Evolutionary conservation across 179 eudicot species (phyloP), one percentile per base, ranked within the genome.

Genomic region (Heliamphora pulchella): DNA sequence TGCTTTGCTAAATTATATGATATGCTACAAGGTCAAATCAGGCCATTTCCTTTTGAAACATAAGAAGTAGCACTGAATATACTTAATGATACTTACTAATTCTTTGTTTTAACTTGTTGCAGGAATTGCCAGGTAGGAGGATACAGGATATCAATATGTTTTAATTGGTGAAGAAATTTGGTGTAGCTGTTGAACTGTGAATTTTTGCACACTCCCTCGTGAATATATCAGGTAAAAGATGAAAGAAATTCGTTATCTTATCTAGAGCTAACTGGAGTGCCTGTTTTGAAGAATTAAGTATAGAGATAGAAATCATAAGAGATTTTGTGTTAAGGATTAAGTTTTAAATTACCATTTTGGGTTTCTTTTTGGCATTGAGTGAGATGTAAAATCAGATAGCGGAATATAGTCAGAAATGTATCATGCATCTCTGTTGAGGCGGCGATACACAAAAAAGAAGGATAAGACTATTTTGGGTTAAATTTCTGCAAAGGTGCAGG

Each of bases 301-400:
- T 74, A 85, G 85, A 18, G 67, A 82, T 79, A 82, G 82, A 76
- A 81, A 62, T n/a, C 51, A 79, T 74, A 68, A 43, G 44, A 62
- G 65, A 39, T 67, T 68, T 69, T 53, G 65, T 41, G 53, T 43
- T 57, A 69, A 67, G 70, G 59, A 13, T 73, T 81, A 70, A 78
- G 76, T 55, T 71, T 78, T 68, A 55, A 57, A 43, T n/a, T 55
- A 54, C 75, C 59, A 18, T 44, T 62, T 62, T 78, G 78, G 81
- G 73, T 79, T 81, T 54, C 59, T 76, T 79, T 80, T 83, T 76
- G 90, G 84, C 74, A 54, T 85, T 83, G 89, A 85, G 86, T 83
- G 92, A 85, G 88, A 81, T 86, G 89, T 89, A 88, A 79, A 77
- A 85, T 88, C 85, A 83, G 88, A 76, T 84, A 81, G 88, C 89